A percentile compares a stretch with the other conserved stretches of the same genome.
phyloP scores from a whole-genome alignment of 768 basidiomycete species.

The Kwoniella pini region DNA sequence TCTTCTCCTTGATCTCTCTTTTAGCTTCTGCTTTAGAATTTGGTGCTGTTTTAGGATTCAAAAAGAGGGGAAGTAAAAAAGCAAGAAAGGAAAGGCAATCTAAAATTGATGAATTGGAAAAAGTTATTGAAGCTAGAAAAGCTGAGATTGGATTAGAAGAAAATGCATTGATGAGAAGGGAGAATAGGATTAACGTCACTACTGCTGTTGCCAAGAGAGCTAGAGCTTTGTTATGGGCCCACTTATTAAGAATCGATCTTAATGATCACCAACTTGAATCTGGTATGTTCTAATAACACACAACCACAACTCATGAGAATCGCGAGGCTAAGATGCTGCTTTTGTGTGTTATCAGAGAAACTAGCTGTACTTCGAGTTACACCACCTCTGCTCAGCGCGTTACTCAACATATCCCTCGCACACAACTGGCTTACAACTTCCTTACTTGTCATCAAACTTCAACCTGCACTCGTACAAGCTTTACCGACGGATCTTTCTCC shows the following conservation, averaged over 20 bases:
- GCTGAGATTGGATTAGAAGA: slow-evolving; percentile 47
- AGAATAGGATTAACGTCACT: slow-evolving; percentile 35
- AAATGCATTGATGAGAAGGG: slow-evolving; percentile 29
- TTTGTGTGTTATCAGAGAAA: slow-evolving; percentile 62
- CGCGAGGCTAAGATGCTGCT: slow-evolving; percentile 15
- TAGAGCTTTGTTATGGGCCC: slow-evolving; percentile 76
- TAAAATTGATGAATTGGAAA: slow-evolving; percentile 53
- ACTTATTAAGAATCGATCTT: slow-evolving; percentile 70
- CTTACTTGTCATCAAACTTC: slow-evolving; percentile 74
- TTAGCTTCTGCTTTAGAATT: slow-evolving; percentile 61
- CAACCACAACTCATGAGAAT: slow-evolving; percentile 23
- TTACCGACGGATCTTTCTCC: slow-evolving; percentile 57
- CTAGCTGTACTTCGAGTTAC: slow-evolving; percentile 67
- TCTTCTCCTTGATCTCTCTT: slow-evolving; percentile 70
- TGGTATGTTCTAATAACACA: slow-evolving; percentile 60
- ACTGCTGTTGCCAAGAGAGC: slow-evolving; percentile 58
- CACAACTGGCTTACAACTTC: slow-evolving; percentile 88
- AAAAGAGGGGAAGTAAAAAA: slow-evolving; percentile 48
- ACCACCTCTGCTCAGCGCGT: slow-evolving; percentile 71
- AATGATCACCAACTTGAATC: slow-evolving; percentile 62
- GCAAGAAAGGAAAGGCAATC: slow-evolving; percentile 46
- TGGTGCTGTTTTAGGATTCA: slow-evolving; percentile 34
- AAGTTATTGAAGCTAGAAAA: slow-evolving; percentile 40
- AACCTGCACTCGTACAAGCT: slow-evolving; percentile 81
- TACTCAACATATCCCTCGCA: slow-evolving; percentile 77